These are phyloP conservation scores for Aspergillus fumigatiaffinis DNA, from an alignment of 2,329 filamentous ascomycete species.

Conservation along the genomic window DNA sequence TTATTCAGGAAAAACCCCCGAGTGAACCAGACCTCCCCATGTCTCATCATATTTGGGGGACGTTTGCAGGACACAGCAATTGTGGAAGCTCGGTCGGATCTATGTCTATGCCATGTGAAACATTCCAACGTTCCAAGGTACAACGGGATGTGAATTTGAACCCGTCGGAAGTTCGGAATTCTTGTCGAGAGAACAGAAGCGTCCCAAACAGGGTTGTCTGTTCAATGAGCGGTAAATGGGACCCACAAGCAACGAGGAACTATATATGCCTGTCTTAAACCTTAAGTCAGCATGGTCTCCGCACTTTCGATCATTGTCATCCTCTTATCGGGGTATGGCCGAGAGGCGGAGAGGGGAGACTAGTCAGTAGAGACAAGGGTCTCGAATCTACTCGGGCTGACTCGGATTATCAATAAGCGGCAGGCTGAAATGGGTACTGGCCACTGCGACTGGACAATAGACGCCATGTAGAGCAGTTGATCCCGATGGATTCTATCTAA, in stretches of 20 bases:
- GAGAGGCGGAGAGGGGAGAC: background rate
- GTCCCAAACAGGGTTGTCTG: background rate
- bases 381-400: background rate
- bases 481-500: background rate
- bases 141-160: background rate
- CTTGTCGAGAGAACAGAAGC: background rate
- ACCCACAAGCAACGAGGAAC: background rate
- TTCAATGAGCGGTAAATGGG: background rate
- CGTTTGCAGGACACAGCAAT: background rate
- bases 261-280: background rate
- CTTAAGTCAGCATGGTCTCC: background rate
- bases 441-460: background rate
- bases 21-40: background rate
- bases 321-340: background rate
- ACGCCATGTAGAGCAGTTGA: background rate
- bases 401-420: background rate
- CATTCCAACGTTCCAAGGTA: background rate
- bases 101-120: background rate
- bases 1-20: too few relatives aligned
- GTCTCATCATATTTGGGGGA: background rate
- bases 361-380: background rate
- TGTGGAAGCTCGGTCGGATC: background rate
- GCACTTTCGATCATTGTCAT: background rate
- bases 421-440: background rate
- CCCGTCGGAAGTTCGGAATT: background rate